phyloP scores from a whole-genome alignment of 169 alveolate genomes.

The Plasmodium vivax region DNA sequence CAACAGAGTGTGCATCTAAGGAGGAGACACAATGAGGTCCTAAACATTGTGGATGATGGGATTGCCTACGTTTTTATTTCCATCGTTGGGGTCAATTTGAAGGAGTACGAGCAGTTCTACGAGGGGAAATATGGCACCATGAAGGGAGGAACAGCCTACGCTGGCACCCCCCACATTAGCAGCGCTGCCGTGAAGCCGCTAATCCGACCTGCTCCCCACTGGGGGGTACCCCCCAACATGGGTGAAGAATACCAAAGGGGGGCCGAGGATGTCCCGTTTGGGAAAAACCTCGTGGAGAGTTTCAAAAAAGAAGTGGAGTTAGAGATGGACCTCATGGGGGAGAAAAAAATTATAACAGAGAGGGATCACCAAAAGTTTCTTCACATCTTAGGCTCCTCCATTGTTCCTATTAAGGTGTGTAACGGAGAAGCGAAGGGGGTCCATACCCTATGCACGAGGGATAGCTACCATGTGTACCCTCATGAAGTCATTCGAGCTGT shows the following conservation, averaged over 20 bases:
- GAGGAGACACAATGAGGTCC: constrained; percentile 46
- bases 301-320: neutral
- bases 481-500: constrained; percentile 32
- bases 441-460: neutral
- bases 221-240: neutral
- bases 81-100: constrained; percentile 28
- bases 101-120: constrained; percentile 7
- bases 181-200: neutral
- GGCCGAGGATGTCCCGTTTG: neutral
- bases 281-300: neutral
- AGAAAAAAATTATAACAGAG: constrained; percentile 6
- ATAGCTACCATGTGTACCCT: constrained; percentile 37
- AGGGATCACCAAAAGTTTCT: constrained; percentile 22
- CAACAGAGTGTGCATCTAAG: constrained; percentile 37
- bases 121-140: neutral
- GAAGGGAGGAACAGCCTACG: neutral
- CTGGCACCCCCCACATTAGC: neutral
- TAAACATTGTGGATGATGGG: constrained; percentile 14
- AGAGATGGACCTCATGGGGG: neutral
- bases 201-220: neutral
- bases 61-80: constrained; percentile 56
- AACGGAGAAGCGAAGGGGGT: neutral
- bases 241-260: neutral
- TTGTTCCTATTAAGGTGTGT: constrained; percentile 28
- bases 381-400: constrained; percentile 35